Conservation (phyloP, 2,329 filamentous ascomycete species). For the Emydomyces testavorans region DNA sequence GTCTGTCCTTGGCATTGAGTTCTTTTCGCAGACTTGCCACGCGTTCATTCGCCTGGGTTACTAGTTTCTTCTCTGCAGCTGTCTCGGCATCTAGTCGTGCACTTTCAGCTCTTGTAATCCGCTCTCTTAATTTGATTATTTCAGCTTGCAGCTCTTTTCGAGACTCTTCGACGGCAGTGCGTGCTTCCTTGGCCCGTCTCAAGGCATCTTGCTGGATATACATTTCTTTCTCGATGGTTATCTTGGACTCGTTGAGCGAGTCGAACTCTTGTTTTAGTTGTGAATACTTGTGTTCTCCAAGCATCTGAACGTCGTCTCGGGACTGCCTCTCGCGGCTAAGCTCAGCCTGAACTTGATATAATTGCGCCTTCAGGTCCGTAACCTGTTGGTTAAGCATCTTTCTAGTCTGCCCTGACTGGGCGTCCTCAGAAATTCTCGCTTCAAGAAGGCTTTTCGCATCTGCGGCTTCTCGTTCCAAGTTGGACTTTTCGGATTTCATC, state of each 20-base stretch:
- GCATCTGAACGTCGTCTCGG: constrained; percentile 80
- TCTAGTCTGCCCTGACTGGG: constrained; percentile 67
- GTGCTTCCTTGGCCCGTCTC: constrained; percentile 70
- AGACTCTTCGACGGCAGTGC: constrained; percentile 68
- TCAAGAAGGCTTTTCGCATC: constrained; percentile 81
- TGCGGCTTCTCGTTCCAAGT: constrained; percentile 75
- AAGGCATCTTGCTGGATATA: constrained; percentile 90
- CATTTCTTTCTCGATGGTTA: constrained; percentile 94
- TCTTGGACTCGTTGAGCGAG: constrained; percentile 82
- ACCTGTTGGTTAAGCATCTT: constrained; percentile 79
- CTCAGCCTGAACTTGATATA: constrained; percentile 76
- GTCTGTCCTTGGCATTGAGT: constrained; percentile 64
- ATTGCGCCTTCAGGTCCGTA: constrained; percentile 70
- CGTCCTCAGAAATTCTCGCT: constrained; percentile 79
- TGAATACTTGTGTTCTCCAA: constrained; percentile 77
- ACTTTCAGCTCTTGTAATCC: constrained; percentile 76
- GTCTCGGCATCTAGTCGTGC: constrained; percentile 72
- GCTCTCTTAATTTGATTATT: constrained; percentile 67
- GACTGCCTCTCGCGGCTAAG: constrained; percentile 86
- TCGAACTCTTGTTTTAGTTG: constrained; percentile 76
- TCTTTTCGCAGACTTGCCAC: constrained; percentile 68
- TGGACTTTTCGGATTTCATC: constrained; percentile 69
- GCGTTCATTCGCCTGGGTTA: constrained; percentile 64
- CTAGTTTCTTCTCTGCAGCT: constrained; percentile 67
- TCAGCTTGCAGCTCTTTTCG: constrained; percentile 82